A percentile compares a stretch with the other conserved stretches of the same genome.
Conservation (phyloP, 805 yeast genomes). For the Zygosaccharomyces pseudorouxii region DNA sequence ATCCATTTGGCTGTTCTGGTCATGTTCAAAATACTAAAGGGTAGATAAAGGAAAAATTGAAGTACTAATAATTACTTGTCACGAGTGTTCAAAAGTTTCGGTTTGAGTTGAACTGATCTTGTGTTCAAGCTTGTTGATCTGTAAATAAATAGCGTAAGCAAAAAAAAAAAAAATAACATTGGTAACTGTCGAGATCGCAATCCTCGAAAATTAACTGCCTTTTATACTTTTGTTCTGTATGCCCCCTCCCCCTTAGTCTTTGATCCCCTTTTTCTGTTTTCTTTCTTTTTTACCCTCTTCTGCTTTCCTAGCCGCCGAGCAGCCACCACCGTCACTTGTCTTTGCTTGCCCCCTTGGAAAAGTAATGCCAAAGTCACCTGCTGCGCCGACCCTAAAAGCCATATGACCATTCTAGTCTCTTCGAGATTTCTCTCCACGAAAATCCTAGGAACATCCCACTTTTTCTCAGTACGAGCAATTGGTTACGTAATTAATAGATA, state of each 20-base stretch:
- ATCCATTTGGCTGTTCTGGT: conserved; percentile 80
- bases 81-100: neutral
- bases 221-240: neutral
- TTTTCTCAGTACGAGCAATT: neutral
- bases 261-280: too few relatives aligned
- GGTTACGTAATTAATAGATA: too few relatives aligned
- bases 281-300: neutral
- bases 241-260: neutral
- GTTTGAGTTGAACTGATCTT: neutral
- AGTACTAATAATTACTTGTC: too few relatives aligned
- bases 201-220: neutral
- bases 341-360: neutral
- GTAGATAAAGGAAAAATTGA: neutral
- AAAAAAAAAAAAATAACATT: neutral
- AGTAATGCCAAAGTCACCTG: neutral
- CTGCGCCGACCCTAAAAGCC: neutral
- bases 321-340: conserved; percentile 1
- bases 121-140: neutral
- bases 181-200: neutral
- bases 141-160: neutral
- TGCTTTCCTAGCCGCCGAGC: conserved; percentile 5
- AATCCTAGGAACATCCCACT: neutral
- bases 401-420: neutral
- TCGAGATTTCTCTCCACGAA: neutral
- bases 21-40: conserved; percentile 38